These are phyloP conservation scores for Rosa hybrid DNA, from an alignment of 331 rosid genomes.

Conservation along the genomic window DNA sequence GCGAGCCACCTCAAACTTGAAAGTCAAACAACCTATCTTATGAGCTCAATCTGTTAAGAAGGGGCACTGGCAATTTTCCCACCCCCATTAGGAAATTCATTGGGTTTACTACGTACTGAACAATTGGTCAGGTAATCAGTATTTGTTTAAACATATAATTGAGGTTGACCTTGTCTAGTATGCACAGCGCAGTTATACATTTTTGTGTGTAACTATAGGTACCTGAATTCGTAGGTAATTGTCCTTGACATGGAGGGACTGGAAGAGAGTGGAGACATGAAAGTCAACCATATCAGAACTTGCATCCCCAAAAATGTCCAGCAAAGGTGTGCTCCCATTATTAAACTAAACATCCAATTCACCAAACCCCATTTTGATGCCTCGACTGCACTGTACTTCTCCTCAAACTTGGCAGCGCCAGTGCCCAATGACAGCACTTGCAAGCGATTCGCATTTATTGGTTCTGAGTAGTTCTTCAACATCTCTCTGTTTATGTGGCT, in stretches of 20 bases:
- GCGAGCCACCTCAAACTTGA: neutral
- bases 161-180: neutral
- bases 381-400: slow-evolving; percentile 26
- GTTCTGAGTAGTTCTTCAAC: neutral
- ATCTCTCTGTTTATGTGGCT: slow-evolving; percentile 30
- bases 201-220: neutral
- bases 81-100: neutral
- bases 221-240: slow-evolving; percentile 49
- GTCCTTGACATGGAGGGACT: neutral
- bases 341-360: slow-evolving; percentile 25
- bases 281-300: slow-evolving; percentile 42
- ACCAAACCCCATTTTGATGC: slow-evolving; percentile 34
- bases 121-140: neutral
- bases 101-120: neutral
- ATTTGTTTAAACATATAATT: neutral
- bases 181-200: neutral
- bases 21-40: neutral
- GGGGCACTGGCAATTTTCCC: neutral
- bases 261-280: slow-evolving; percentile 41
- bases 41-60: neutral
- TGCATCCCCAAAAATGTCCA: slow-evolving; percentile 31
- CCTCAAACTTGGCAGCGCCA: slow-evolving; percentile 29
- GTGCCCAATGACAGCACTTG: slow-evolving; percentile 43
- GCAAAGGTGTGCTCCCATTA: slow-evolving; percentile 28
- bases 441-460: slow-evolving; percentile 22